phyloP scores from a whole-genome alignment of 1,284 basidiomycete genomes.

The Sutorius eximius region DNA sequence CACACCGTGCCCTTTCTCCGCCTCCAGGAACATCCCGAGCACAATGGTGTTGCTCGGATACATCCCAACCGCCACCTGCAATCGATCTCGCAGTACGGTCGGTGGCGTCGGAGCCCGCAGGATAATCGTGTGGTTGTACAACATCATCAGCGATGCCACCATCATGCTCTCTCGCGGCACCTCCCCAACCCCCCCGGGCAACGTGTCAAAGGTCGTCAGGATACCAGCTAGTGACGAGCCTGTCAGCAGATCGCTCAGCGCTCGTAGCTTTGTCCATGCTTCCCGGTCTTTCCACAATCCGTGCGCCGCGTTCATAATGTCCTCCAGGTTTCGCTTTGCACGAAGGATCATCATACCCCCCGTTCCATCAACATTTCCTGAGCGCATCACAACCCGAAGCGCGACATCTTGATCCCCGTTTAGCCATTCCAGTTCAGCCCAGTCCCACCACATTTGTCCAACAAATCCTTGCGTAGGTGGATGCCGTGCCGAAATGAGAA shows the following conservation, averaged over 20 bases:
- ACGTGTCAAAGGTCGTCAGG: constrained; percentile 50
- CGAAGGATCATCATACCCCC: constrained; percentile 56
- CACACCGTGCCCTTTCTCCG: constrained; percentile 71
- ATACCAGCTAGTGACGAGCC: constrained; percentile 42
- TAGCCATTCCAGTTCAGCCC: constrained; percentile 91
- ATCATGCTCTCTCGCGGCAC: constrained; percentile 57
- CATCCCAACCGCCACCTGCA: constrained; percentile 51
- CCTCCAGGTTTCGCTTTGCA: constrained; percentile 58
- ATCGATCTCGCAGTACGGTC: constrained; percentile 56
- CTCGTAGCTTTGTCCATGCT: constrained; percentile 62
- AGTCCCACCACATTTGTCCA: constrained; percentile 78
- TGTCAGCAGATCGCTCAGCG: constrained; percentile 63
- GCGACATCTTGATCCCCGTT: constrained; percentile 50
- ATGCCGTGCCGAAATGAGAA: constrained; percentile 48
- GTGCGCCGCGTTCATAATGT: constrained; percentile 37
- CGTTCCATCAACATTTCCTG: constrained; percentile 50
- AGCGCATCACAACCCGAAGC: constrained; percentile 52
- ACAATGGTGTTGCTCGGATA: constrained; percentile 76
- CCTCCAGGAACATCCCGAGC: constrained; percentile 75
- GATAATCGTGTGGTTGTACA: constrained; percentile 60
- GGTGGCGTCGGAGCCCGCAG: constrained; percentile 63
- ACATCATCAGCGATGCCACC: constrained; percentile 55
- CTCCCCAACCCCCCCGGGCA: constrained; percentile 27
- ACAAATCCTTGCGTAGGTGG: constrained; percentile 36
- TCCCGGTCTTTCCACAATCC: constrained; percentile 54